A percentile compares a stretch with the other conserved stretches of the same genome.
phyloP scores from a whole-genome alignment of 495 filamentous ascomycete genomes.

The Lasiosphaeriaceae sp. region DNA sequence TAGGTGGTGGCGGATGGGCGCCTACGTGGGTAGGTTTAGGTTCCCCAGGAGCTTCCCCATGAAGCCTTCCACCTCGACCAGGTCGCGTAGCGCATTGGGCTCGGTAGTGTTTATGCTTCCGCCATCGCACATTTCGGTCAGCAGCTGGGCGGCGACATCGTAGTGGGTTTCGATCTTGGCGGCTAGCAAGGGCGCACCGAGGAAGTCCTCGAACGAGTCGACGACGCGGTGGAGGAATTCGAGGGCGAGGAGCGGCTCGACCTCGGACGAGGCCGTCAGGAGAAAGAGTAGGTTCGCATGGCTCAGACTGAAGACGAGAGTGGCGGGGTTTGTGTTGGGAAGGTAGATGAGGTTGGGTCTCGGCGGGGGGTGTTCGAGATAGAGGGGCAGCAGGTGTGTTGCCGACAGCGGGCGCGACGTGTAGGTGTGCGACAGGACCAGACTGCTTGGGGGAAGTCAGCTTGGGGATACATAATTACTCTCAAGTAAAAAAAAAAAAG shows the following conservation, averaged over 20 bases:
- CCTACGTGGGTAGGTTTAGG: constrained; percentile 73
- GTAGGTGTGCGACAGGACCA: constrained; percentile 55
- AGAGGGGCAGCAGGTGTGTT: constrained; percentile 72
- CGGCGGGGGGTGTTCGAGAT: constrained; percentile 77
- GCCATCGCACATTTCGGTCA: constrained; percentile 95
- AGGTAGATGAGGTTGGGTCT: constrained; percentile 84
- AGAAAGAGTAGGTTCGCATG: constrained; percentile 89
- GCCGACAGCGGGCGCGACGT: constrained; percentile 75
- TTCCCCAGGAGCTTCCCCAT: constrained; percentile 89
- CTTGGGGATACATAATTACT: not conserved
- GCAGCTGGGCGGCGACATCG: constrained; percentile 88
- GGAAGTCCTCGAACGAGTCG: constrained; percentile 91
- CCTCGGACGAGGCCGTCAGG: constrained; percentile 74
- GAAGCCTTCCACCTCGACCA: constrained; percentile 84
- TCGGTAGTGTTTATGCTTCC: constrained; percentile 89
- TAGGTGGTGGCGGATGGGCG: not conserved
- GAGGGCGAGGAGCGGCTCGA: constrained; percentile 88
- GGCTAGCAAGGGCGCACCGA: constrained; percentile 82
- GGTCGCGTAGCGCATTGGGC: constrained; percentile 85
- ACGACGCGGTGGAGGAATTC: constrained; percentile 93
- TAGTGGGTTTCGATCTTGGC: constrained; percentile 84
- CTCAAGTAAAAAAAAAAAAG: no score
- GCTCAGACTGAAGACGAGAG: constrained; percentile 77
- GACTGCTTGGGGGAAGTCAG: constrained; percentile 21
- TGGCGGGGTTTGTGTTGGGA: constrained; percentile 76